Evolutionary conservation across 257 asterid species (phyloP).

Genomic region (Gentiana dahurica): DNA sequence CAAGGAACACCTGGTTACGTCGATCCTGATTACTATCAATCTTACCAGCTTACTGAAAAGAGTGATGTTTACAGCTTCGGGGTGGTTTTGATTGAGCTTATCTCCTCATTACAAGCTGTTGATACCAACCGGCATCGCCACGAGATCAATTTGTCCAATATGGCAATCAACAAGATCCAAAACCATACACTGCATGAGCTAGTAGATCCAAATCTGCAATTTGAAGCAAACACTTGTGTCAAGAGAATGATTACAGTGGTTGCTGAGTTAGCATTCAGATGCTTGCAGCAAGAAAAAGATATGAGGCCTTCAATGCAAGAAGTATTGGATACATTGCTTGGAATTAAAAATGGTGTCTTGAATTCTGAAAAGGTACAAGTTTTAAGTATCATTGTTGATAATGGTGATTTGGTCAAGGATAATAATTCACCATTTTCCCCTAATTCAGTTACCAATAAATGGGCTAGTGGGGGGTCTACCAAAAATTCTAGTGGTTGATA

Average conservation of each 20-base stretch:
- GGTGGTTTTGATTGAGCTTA: constrained; percentile 70
- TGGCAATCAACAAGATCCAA: constrained; percentile 83
- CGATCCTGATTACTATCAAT: constrained; percentile 85
- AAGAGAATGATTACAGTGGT: constrained; percentile 62
- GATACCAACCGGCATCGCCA: constrained; percentile 66
- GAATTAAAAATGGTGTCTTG: constrained; percentile 15
- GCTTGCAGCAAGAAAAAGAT: constrained; percentile 62
- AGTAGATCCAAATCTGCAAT: constrained; percentile 58
- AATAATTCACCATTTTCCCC: no score
- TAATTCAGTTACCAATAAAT: no score
- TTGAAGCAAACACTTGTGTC: constrained; percentile 28
- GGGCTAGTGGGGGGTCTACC: no score
- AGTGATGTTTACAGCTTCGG: constrained; percentile 89
- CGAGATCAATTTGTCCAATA: constrained; percentile 61
- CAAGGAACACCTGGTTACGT: constrained; percentile 97
- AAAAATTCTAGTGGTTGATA: no score
- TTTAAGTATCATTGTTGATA: no score
- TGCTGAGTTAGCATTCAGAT: constrained; percentile 67
- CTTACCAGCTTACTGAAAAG: constrained; percentile 84
- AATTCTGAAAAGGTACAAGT: no score
- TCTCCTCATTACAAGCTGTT: constrained; percentile 77
- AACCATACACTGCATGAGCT: constrained; percentile 41
- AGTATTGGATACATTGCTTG: constrained; percentile 29
- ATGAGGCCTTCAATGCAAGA: constrained; percentile 72
- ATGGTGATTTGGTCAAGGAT: no score